These are phyloP conservation scores for Bruguiera gymnorhiza DNA, from an alignment of 345 rosid species.

Conservation along the genomic window DNA sequence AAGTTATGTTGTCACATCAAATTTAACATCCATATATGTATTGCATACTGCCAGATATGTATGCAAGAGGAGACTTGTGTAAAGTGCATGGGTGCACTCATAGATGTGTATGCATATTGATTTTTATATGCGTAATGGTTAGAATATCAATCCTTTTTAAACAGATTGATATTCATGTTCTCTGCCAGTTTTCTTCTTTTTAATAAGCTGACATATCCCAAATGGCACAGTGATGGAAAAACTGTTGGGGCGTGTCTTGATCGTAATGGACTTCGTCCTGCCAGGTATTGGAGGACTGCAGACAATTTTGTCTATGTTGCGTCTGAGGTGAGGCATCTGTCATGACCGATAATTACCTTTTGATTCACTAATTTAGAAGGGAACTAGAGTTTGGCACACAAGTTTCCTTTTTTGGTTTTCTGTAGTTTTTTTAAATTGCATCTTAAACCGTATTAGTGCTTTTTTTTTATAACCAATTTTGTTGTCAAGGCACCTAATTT, in stretches of 20 bases:
- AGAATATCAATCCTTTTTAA: background rate
- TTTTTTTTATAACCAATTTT: background rate
- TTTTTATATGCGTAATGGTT: background rate
- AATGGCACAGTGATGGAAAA: constrained; percentile 88
- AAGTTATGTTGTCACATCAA: background rate
- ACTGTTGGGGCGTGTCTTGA: constrained; percentile 98
- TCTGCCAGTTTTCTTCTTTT: constrained; percentile 22
- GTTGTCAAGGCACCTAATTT: background rate
- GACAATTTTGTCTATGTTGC: constrained; percentile 98
- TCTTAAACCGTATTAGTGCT: background rate
- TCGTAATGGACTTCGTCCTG: constrained; percentile 99
- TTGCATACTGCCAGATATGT: no score
- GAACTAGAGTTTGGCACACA: background rate
- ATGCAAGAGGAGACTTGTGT: background rate
- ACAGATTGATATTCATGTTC: constrained; percentile 7
- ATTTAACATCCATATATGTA: background rate
- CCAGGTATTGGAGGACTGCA: constrained; percentile 90
- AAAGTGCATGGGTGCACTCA: background rate
- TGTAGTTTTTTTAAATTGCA: background rate
- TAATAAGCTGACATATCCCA: constrained; percentile 36
- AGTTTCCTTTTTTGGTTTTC: background rate
- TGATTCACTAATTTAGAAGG: background rate
- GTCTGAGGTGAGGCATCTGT: constrained; percentile 69
- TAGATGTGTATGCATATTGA: background rate
- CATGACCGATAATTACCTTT: constrained; percentile 9